These are phyloP conservation scores for Russula sp. DNA, from an alignment of 768 basidiomycete genomes.

Conservation along the genomic window DNA sequence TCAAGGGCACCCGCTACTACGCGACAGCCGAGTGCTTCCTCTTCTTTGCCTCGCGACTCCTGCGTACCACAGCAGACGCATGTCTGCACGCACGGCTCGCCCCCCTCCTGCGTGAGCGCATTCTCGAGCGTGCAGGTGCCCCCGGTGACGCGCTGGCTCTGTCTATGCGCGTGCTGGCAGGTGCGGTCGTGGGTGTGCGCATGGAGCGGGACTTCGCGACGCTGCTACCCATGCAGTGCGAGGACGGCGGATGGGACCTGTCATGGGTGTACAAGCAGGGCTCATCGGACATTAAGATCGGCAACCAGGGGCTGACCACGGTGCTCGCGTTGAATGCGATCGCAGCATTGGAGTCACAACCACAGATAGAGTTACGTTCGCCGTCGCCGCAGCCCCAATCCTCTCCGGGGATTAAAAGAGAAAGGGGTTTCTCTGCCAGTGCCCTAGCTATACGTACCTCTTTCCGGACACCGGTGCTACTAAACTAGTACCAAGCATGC, in stretches of 20 bases:
- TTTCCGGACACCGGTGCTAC: too few species aligned
- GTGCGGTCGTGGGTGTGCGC: conserved; percentile 37
- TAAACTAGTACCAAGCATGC: too few species aligned
- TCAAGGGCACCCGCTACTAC: conserved; percentile 42
- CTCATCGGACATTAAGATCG: conserved; percentile 41
- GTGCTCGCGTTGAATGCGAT: conserved; percentile 50
- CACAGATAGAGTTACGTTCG: too few species aligned
- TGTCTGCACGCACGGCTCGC: conserved; percentile 34
- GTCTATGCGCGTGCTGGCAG: conserved; percentile 49
- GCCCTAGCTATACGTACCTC: too few species aligned
- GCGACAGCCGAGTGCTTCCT: conserved; percentile 47
- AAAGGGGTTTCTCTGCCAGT: too few species aligned
- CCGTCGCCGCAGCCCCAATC: too few species aligned
- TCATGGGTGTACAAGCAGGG: conserved; percentile 56
- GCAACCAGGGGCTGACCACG: conserved; percentile 50
- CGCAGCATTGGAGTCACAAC: conserved; percentile 25
- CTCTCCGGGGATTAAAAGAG: too few species aligned
- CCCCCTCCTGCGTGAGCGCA: conserved; percentile 39
- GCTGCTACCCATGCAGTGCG: conserved; percentile 43
- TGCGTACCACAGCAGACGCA: conserved; percentile 32
- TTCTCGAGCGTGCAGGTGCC: conserved; percentile 45
- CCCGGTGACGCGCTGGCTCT: conserved; percentile 48
- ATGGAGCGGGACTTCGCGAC: conserved; percentile 41
- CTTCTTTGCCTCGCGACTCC: conserved; percentile 44
- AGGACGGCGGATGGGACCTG: conserved; percentile 52